Percentiles rank a stretch among this genome's conserved stretches.
Conservation (phyloP, 2,329 filamentous ascomycete species). For the Fusarium napiforme region DNA sequence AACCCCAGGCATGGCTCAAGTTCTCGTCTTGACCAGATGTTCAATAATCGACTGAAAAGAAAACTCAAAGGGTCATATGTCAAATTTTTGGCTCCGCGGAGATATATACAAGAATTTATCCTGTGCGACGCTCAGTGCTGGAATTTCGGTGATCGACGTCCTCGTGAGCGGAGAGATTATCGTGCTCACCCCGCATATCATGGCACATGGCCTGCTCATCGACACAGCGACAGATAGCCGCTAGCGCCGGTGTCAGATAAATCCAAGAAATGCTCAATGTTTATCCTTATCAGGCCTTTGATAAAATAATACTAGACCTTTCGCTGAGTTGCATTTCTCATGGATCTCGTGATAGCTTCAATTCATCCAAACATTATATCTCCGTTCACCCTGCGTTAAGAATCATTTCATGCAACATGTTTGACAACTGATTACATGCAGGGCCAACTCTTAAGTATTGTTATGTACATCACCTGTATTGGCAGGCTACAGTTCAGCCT, state of each 20-base stretch:
- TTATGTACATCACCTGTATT: too few relatives aligned
- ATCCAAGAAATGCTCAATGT: background rate
- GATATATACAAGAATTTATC: background rate
- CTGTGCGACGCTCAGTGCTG: background rate
- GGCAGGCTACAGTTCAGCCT: too few relatives aligned
- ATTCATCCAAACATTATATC: background rate
- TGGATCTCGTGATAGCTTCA: background rate
- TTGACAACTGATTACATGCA: background rate
- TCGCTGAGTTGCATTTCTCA: fast-evolving
- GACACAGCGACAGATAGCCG: background rate
- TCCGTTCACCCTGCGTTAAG: fast-evolving
- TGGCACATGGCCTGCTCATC: background rate
- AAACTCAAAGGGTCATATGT: fast-evolving
- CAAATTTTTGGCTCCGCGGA: background rate
- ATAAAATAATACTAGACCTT: background rate
- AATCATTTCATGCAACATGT: background rate
- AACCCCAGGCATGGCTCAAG: fast-evolving
- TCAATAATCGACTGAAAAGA: fast-evolving
- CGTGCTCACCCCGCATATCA: background rate
- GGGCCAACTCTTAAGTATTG: too few relatives aligned
- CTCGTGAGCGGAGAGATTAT: background rate
- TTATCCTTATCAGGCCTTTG: background rate
- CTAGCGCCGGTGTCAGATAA: background rate
- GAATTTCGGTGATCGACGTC: background rate
- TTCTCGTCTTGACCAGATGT: background rate